Evolutionary conservation across 495 filamentous ascomycete species (phyloP).

Genomic region (Physcia stellaris): DNA sequence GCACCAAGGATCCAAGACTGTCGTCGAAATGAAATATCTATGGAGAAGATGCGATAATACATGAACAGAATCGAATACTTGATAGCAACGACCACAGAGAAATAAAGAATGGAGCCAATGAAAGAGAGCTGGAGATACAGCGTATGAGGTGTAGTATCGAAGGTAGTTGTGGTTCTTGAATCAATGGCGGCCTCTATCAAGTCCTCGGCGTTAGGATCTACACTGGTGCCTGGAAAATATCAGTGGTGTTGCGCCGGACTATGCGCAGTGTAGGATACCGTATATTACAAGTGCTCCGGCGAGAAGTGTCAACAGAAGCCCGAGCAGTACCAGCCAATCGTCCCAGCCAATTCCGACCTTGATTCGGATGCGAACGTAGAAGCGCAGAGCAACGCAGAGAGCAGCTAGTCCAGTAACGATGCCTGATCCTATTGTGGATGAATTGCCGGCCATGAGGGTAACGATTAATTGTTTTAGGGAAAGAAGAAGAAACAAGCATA

Average conservation of each 20-base stretch:
- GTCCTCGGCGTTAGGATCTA: neutral
- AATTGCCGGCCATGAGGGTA: too few species aligned
- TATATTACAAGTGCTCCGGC: neutral
- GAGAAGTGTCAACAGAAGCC: neutral
- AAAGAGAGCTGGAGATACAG: neutral
- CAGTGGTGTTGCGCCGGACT: neutral
- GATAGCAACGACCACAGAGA: neutral
- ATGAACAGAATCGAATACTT: neutral
- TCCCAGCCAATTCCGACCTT: slow-evolving; percentile 5
- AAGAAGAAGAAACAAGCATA: too few species aligned
- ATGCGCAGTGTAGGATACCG: neutral
- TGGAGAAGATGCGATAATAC: neutral
- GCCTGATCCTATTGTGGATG: too few species aligned
- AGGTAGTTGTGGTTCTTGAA: neutral
- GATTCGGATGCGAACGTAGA: slow-evolving; percentile 5
- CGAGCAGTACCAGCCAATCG: slow-evolving; percentile 3
- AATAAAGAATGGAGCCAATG: slow-evolving; percentile 1
- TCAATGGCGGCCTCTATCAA: neutral
- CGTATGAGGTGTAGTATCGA: neutral
- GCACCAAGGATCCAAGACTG: neutral
- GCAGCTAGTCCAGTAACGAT: slow-evolving; percentile 1
- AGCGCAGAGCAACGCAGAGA: slow-evolving; percentile 6
- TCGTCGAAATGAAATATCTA: neutral
- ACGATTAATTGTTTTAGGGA: too few species aligned
- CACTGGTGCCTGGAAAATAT: neutral